Evolutionary conservation across 192 early-diverging fungal species (phyloP).

Genomic region (Backusella liffmaniae): DNA sequence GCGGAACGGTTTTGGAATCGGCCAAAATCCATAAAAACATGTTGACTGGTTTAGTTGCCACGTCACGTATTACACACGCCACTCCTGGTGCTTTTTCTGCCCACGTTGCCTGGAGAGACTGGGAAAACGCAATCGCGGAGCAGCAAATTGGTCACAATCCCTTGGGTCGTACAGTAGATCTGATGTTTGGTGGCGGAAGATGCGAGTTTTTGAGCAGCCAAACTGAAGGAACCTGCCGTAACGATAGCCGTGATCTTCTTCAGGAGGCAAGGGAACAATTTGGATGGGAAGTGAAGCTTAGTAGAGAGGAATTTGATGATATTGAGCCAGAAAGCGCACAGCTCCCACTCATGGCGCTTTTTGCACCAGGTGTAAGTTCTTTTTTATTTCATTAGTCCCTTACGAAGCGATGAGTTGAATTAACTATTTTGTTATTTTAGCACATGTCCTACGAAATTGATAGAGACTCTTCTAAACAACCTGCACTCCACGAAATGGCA

Average conservation of each 20-base stretch:
- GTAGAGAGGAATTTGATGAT: constrained; percentile 21
- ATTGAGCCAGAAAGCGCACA: constrained; percentile 5
- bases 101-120: constrained; percentile 48
- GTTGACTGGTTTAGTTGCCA: constrained; percentile 56
- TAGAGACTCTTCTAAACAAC: constrained; percentile 37
- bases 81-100: constrained; percentile 60
- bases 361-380: constrained; percentile 29
- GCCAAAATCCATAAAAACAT: constrained; percentile 45
- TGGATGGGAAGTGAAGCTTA: constrained; percentile 18
- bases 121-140: constrained; percentile 53
- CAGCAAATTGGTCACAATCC: constrained; percentile 47
- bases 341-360: constrained; percentile 49
- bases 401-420: not conserved
- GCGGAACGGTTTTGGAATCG: constrained; percentile 60
- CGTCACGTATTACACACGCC: constrained; percentile 60
- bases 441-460: constrained; percentile 57
- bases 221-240: constrained; percentile 36
- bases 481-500: constrained; percentile 54
- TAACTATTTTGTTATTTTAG: constrained; percentile 15
- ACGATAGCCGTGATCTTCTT: constrained; percentile 43
- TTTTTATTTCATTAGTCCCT: not conserved
- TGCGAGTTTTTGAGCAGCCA: constrained; percentile 48
- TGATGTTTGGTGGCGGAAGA: constrained; percentile 55
- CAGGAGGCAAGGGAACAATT: constrained; percentile 13
- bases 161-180: constrained; percentile 38